These are phyloP conservation scores for Globisporangium solare DNA, from an alignment of 352 stramenopile species.

Conservation along the genomic window DNA sequence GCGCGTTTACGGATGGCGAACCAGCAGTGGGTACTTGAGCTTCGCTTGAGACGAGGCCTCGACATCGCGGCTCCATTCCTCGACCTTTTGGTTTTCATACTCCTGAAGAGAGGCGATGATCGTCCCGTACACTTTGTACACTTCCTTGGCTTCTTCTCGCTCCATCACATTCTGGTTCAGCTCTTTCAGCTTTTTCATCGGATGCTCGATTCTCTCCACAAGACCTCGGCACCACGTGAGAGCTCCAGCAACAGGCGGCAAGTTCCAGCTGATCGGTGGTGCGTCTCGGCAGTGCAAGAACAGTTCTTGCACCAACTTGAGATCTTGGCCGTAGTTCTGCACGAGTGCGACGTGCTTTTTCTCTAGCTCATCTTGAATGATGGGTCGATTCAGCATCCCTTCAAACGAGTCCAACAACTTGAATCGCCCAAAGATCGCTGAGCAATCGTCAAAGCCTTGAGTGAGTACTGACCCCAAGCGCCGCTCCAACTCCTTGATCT, in stretches of 20 bases:
- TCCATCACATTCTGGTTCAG: constrained; percentile 97
- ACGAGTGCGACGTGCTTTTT: constrained; percentile 97
- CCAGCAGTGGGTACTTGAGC: constrained; percentile 93
- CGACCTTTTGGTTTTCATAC: constrained; percentile 96
- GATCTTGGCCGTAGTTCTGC: constrained; percentile 93
- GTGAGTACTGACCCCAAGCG: constrained; percentile 95
- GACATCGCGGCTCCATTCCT: constrained; percentile 95
- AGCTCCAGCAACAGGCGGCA: constrained; percentile 93
- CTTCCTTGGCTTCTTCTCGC: constrained; percentile 96
- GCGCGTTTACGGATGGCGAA: constrained; percentile 85
- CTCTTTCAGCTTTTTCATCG: constrained; percentile 96
- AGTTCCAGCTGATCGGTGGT: constrained; percentile 93
- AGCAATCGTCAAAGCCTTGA: constrained; percentile 96
- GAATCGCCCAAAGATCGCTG: constrained; percentile 96
- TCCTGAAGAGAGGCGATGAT: constrained; percentile 96
- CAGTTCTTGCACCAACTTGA: constrained; percentile 96
- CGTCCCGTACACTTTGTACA: constrained; percentile 96
- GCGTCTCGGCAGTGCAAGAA: constrained; percentile 93
- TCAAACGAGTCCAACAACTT: constrained; percentile 98
- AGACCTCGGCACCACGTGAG: constrained; percentile 96
- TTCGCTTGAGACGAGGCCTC: constrained; percentile 94
- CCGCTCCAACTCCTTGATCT: constrained; percentile 98
- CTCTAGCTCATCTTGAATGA: constrained; percentile 96
- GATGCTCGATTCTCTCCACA: constrained; percentile 94
- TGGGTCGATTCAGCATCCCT: constrained; percentile 90